Evolutionary conservation across 169 alveolate genomes (phyloP), one percentile per base, ranked within the genome.

Genomic region (Cryptosporidium xiaoi): DNA sequence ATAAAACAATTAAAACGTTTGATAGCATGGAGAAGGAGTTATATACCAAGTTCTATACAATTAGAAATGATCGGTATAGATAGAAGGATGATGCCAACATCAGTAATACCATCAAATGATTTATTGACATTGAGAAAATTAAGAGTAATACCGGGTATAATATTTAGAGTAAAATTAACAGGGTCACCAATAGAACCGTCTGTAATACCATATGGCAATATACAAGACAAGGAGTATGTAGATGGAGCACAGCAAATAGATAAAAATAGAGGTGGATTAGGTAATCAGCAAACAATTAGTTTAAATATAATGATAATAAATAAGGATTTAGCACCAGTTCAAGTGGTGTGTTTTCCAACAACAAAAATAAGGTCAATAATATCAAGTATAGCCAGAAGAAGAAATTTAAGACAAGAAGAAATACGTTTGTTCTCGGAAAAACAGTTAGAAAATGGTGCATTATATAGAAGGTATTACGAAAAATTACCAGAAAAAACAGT

Each of bases 61-160:
- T 48, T 77, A 27, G 87, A 77, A n/a, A 77, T 77, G 20, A 62
- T 77, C 40, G 87, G 87, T 44, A 77, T 77, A 31, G 87, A 77
- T 62, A 77, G 87, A 27, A 34, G 87, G n/a, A 56, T 77, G 71
- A 56, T 77, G 69, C 87, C 87, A 40, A 77, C 87, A 24, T 77
- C 87, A 16, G 20, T 77, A 15, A 60, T 77, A 10, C 87, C 87
- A 34, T 60, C 77, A 34, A 77, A 77, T 60, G 87, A 77, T 46
- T 77, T 60, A 20, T 60, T 62, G 8, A 77, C 87, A 24, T 40
- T 77, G 36, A 77, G 71, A 77, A 56, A 24, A 56, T 60, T 77
- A 10, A 62, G 87, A 58, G 55, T 77, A 24, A 77, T 77, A 10
- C 71, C 87, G 8, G 87, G 87, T 15, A 62, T 77, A 34, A 77